Evolutionary conservation across 2,329 filamentous ascomycete genomes (phyloP).

Genomic region (Zalaria sp.): DNA sequence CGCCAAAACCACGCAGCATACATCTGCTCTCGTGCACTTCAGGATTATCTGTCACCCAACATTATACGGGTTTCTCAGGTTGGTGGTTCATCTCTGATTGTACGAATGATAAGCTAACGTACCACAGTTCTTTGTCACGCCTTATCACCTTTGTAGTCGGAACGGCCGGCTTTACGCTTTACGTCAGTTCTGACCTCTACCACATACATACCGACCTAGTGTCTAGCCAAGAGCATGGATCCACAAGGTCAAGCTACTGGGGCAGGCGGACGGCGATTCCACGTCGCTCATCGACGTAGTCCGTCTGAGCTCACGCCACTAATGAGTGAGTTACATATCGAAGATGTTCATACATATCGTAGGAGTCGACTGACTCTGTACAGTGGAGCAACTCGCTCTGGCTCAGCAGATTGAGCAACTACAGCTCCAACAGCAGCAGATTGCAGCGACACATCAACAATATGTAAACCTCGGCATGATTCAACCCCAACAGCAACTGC

Average conservation of each 20-base stretch:
- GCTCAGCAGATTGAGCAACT: slow-evolving; percentile 96
- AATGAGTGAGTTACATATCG: slow-evolving; percentile 63
- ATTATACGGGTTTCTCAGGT: not conserved
- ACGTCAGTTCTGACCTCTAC: slow-evolving; percentile 1
- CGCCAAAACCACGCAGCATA: not conserved
- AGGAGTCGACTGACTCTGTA: not conserved
- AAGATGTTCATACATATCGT: not conserved
- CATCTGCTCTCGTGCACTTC: not conserved
- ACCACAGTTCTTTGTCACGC: slow-evolving; percentile 1
- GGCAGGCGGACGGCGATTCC: slow-evolving; percentile 79
- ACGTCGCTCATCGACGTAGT: slow-evolving; percentile 94
- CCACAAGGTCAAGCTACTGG: slow-evolving; percentile 40
- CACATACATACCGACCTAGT: not conserved
- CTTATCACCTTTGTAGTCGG: not conserved
- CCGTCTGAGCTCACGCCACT: slow-evolving; percentile 93
- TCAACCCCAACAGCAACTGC: slow-evolving; percentile 67
- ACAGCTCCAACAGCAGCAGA: slow-evolving; percentile 95
- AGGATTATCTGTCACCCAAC: not conserved
- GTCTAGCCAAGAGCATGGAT: slow-evolving; percentile 21
- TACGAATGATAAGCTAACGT: not conserved
- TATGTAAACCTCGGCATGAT: slow-evolving; percentile 97
- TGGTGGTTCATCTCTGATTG: not conserved
- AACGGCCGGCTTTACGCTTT: slow-evolving; percentile 1
- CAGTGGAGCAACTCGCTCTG: slow-evolving; percentile 94
- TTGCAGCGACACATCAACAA: slow-evolving; percentile 90